Conservation (phyloP, 495 filamentous ascomycete species). For the Hypomontagnella submonticulosa region DNA sequence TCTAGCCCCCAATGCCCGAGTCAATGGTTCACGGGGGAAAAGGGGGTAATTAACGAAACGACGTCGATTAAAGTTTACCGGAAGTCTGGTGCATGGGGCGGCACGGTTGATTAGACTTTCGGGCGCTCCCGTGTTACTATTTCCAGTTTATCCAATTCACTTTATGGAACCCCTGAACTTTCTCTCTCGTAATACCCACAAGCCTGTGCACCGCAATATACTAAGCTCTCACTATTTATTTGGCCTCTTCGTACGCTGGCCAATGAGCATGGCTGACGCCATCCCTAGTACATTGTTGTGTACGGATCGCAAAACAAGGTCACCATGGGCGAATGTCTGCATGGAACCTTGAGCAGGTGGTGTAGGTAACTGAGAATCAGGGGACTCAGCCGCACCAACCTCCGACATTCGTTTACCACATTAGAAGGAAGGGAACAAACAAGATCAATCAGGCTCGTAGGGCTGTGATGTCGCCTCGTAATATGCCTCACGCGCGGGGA, state of each 20-base stretch:
- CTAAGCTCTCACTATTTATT: background rate
- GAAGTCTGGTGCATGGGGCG: conserved; percentile 26
- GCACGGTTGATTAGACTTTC: conserved; percentile 31
- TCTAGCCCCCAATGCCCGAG: conserved; percentile 26
- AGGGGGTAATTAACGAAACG: conserved; percentile 11
- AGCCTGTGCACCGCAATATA: background rate
- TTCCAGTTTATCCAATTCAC: conserved; percentile 4
- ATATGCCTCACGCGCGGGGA: conserved; percentile 39
- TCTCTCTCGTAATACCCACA: background rate
- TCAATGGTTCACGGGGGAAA: conserved; percentile 7
- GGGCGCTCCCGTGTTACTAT: conserved; percentile 42
- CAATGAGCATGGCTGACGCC: conserved; percentile 26
- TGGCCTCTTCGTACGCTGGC: conserved; percentile 30
- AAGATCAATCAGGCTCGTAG: conserved; percentile 14
- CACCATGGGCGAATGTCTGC: conserved; percentile 4
- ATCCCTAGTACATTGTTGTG: conserved; percentile 8
- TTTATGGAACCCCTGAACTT: background rate
- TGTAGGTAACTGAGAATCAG: background rate
- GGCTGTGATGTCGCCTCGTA: conserved; percentile 25
- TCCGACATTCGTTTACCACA: background rate
- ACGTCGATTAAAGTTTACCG: conserved; percentile 25
- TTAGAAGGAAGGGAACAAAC: background rate
- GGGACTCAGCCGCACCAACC: conserved; percentile 39
- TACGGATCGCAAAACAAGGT: conserved; percentile 2
- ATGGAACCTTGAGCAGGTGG: background rate